Base-by-base conservation (phyloP, 352 stramenopile genomes). In the Pythium sukuiense region DNA sequence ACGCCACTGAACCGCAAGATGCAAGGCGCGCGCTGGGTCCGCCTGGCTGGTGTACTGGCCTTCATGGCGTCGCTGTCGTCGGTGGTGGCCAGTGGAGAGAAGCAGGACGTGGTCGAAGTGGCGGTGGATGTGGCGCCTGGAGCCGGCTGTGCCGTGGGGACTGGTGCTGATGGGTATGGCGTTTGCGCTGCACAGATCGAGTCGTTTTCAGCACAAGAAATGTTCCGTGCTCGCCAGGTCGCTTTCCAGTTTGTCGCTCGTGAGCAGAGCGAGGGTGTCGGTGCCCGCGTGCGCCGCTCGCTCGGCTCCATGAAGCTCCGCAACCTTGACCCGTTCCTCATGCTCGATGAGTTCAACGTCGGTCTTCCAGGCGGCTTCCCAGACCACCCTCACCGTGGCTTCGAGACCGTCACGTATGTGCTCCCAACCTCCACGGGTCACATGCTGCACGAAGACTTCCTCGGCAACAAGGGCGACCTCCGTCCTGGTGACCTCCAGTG, bases 341-440 rank as follows among this genome's bases (percentile, higher is more conserved):
- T 76, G 61, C 67, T 81, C 24, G 71, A 76, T 39, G 74, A 81
- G 48, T 70, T 73, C 57, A 48, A 70, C 14, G 61, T 70, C 29
- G 66, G 52, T 29, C 59, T 74, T 2, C 65, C 86, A 3, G 83
- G 89, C 57, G 87, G 87, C 26, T 96, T 95, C 79, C 83, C 87
- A 5, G 70, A 87, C 24, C 89, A 97, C 79, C 86, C 88, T 26
- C 89, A 97, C 75, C 73, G 86, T 48, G 91, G 91, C 24, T 97
- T 97, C 65, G 74, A 94, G 35, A 97, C 87, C 12, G 72, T 97
- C 2, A 96, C 89, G 12, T 96, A 95, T 64, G 72, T 90, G 67
- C 68, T 97, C 24, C 74, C 71, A 9, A 62, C 46, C 1, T 75
- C 61, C 18, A 70, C 83, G 53, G 89, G 91, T 43, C 79, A 81